Percentiles rank a stretch among this genome's conserved stretches.
phyloP scores from a whole-genome alignment of 2,329 filamentous ascomycete species.

The Aspergillus quadrilineatus region DNA sequence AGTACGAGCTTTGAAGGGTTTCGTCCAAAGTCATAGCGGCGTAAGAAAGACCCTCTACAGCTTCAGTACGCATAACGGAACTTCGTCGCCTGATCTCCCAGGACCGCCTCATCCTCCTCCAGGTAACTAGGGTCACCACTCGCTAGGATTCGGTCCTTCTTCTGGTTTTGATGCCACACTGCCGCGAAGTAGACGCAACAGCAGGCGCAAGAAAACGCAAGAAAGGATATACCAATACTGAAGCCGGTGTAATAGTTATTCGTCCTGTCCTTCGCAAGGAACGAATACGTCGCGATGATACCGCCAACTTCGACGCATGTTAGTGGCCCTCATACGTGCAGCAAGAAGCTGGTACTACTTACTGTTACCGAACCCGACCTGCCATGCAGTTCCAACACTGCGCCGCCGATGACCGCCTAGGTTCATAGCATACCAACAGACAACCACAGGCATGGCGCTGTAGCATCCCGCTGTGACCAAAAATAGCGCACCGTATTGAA shows the following conservation, averaged over 20 bases:
- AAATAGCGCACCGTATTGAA: constrained; percentile 80
- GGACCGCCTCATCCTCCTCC: constrained; percentile 34
- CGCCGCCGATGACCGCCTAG: constrained; percentile 70
- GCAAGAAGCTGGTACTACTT: constrained; percentile 13
- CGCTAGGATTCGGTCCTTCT: constrained; percentile 33
- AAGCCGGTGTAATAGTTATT: constrained; percentile 67
- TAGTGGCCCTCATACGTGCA: constrained; percentile 3
- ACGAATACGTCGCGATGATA: constrained; percentile 73
- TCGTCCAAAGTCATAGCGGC: not conserved
- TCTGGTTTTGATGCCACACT: constrained; percentile 41
- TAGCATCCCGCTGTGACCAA: constrained; percentile 78
- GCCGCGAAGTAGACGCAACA: constrained; percentile 41
- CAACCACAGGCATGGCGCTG: constrained; percentile 82
- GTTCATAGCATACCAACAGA: constrained; percentile 84
- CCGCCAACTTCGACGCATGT: constrained; percentile 57
- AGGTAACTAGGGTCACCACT: constrained; percentile 23
- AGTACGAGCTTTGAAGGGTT: not conserved
- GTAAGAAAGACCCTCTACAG: not conserved
- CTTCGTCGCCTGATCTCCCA: constrained; percentile 44
- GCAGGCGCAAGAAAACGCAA: constrained; percentile 62
- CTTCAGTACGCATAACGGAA: constrained; percentile 42
- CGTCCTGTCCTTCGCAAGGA: constrained; percentile 66
- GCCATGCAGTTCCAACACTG: constrained; percentile 71
- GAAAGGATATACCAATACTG: constrained; percentile 72
- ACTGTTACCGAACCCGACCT: constrained; percentile 72